phyloP scores from a whole-genome alignment of 108 stramenopile species.

The Fragilariopsis cylindrus region DNA sequence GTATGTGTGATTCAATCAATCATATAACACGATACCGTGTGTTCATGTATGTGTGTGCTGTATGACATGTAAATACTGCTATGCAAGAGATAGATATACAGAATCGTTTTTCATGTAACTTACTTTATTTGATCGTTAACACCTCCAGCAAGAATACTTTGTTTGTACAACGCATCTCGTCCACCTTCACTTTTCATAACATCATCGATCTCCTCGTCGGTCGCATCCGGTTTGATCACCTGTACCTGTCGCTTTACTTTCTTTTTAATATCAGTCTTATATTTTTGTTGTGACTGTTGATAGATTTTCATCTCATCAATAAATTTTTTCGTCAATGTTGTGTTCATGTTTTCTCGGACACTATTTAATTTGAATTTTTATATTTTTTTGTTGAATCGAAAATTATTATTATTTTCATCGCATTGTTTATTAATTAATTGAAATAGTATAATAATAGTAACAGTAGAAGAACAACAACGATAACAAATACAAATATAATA shows the following conservation, averaged over 20 bases:
- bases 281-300: conserved; percentile 94
- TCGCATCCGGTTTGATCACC: conserved; percentile 96
- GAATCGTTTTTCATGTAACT: conserved; percentile 1
- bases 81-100: not conserved
- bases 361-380: conserved; percentile 25
- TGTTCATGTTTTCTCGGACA: conserved; percentile 89
- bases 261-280: conserved; percentile 94
- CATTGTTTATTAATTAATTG: no score
- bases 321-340: conserved; percentile 95
- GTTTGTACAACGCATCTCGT: conserved; percentile 76
- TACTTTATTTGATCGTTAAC: conserved; percentile 91
- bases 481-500: not conserved
- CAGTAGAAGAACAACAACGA: no score
- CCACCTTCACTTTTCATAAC: conserved; percentile 94
- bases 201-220: conserved; percentile 94
- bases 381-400: no score
- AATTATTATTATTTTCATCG: no score
- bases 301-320: conserved; percentile 98
- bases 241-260: conserved; percentile 95
- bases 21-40: not conserved
- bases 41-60: no score
- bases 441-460: no score
- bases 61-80: not conserved
- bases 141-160: conserved; percentile 84
- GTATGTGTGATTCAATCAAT: not conserved